A percentile compares a stretch with the other conserved stretches of the same genome.
Evolutionary conservation across 768 basidiomycete species (phyloP).

Genomic region (Lepiota subincarnata): DNA sequence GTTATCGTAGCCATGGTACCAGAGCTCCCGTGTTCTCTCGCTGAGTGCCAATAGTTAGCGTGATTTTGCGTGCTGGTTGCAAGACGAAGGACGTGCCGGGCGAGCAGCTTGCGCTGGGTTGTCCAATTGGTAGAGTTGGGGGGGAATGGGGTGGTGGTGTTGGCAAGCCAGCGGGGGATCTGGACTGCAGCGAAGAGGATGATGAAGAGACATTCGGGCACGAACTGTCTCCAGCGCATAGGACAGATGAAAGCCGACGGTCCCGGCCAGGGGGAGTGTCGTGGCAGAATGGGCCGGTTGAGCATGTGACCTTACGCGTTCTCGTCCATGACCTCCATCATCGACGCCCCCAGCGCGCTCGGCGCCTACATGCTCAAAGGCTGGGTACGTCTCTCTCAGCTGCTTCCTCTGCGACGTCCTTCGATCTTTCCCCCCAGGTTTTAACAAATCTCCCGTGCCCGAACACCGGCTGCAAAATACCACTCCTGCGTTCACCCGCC

Average conservation of each 20-base stretch:
- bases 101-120: constrained; percentile 47
- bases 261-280: constrained; percentile 13
- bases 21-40: constrained; percentile 69
- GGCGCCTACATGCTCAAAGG: constrained; percentile 75
- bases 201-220: constrained; percentile 38
- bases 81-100: constrained; percentile 40
- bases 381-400: constrained; percentile 49
- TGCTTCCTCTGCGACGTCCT: not conserved
- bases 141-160: constrained; percentile 27
- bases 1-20: constrained; percentile 86
- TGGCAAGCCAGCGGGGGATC: constrained; percentile 26
- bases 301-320: constrained; percentile 19
- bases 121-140: constrained; percentile 46
- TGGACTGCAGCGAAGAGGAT: constrained; percentile 6
- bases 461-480: constrained; percentile 53
- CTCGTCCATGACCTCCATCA: constrained; percentile 42
- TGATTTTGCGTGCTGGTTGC: not conserved
- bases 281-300: constrained; percentile 12
- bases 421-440: constrained; percentile 32
- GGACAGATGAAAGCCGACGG: constrained; percentile 16
- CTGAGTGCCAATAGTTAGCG: constrained; percentile 30
- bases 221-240: constrained; percentile 51
- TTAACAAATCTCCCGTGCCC: constrained; percentile 65
- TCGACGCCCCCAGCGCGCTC: constrained; percentile 57
- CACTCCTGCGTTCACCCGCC: constrained; percentile 69